A percentile compares a stretch with the other conserved stretches of the same genome.
phyloP scores from a whole-genome alignment of 306 rosid species.

The Datisca glomerata region DNA sequence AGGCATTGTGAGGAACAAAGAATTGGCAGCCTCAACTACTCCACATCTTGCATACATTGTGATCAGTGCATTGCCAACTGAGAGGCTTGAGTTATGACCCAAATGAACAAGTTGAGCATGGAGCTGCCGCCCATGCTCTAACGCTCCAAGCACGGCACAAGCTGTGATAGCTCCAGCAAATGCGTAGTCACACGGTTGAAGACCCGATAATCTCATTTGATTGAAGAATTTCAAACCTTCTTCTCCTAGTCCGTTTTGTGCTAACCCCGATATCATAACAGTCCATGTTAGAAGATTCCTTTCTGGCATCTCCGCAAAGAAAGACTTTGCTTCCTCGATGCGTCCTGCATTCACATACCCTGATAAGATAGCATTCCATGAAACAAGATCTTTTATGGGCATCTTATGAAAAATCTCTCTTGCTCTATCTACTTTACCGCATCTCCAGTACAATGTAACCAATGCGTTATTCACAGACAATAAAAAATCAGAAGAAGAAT shows the following conservation, averaged over 20 bases:
- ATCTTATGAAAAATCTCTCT: conserved; percentile 5
- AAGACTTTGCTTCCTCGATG: conserved; percentile 12
- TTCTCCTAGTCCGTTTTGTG: conserved; percentile 14
- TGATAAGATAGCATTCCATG: conserved; percentile 13
- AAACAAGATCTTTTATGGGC: conserved; percentile 7
- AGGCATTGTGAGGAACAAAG: conserved; percentile 13
- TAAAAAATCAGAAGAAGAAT: conserved; percentile 5
- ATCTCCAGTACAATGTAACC: conserved; percentile 10
- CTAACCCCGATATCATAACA: conserved; percentile 10
- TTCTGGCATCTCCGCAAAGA: conserved; percentile 6
- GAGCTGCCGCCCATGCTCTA: conserved; percentile 15
- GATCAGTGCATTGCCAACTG: conserved; percentile 15
- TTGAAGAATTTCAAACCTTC: conserved; percentile 8
- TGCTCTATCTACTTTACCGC: conserved; percentile 7
- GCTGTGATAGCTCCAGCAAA: conserved; percentile 15
- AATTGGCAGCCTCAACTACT: conserved; percentile 13
- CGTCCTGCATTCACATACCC: conserved; percentile 11
- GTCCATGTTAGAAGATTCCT: conserved; percentile 12
- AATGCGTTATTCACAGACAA: conserved; percentile 13
- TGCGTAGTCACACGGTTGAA: conserved; percentile 17
- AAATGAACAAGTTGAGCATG: conserved; percentile 12
- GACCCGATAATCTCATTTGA: conserved; percentile 13
- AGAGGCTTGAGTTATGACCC: conserved; percentile 15
- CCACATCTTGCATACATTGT: conserved; percentile 16
- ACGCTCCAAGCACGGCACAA: conserved; percentile 17